Evolutionary conservation across 331 rosid species (phyloP).

Genomic region (Quercus phellos): DNA sequence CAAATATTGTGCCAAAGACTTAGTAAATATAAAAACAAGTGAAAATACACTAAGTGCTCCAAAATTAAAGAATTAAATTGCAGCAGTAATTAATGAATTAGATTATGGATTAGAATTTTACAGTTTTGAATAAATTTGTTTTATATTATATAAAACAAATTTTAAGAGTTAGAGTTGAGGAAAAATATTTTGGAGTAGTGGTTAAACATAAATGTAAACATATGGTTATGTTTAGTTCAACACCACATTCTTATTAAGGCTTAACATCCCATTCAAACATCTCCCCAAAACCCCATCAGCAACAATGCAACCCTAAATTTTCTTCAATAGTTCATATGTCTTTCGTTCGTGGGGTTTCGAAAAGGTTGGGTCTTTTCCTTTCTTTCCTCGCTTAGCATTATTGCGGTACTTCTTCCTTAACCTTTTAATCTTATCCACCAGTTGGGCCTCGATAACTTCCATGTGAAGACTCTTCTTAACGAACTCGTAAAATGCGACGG

Average conservation of each 20-base stretch:
- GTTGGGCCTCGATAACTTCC: slow-evolving; percentile 34
- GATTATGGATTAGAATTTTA: no score
- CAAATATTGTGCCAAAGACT: no score
- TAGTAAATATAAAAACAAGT: no score
- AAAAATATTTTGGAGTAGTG: no score
- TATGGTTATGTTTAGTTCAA: no score
- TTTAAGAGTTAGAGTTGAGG: no score
- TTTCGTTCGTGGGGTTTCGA: slow-evolving; percentile 37
- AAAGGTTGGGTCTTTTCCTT: slow-evolving; percentile 24
- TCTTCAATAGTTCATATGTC: slow-evolving; percentile 42
- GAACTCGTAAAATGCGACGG: slow-evolving; percentile 36
- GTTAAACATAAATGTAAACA: no score
- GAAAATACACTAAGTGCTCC: no score
- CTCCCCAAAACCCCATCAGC: not conserved
- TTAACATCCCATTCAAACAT: slow-evolving; percentile 19
- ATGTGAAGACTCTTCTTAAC: slow-evolving; percentile 41
- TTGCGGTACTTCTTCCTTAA: slow-evolving; percentile 52
- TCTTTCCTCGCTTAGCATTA: slow-evolving; percentile 20
- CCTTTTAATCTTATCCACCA: slow-evolving; percentile 48
- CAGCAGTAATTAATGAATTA: no score
- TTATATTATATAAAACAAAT: no score
- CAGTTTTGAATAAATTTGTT: no score
- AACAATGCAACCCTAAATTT: slow-evolving; percentile 34
- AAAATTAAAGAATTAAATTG: no score
- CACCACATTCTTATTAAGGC: slow-evolving; percentile 14